Conservation (phyloP, 441 rosid genomes). For the Flueggea neowawraea region DNA sequence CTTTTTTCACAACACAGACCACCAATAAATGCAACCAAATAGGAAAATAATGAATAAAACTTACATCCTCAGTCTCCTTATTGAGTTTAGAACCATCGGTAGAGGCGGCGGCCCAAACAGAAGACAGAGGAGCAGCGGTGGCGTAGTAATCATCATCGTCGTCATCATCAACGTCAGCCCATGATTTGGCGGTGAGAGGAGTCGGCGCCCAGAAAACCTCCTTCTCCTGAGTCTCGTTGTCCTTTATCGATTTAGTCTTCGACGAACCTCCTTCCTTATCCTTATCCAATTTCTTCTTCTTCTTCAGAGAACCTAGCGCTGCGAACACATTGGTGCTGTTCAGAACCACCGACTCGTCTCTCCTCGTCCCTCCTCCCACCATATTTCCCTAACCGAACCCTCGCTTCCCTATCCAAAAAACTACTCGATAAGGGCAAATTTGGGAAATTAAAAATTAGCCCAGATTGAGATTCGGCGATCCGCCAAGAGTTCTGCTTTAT, state of each 20-base stretch:
- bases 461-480: too few relatives aligned
- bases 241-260: slow-evolving; percentile 30
- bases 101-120: slow-evolving; percentile 42
- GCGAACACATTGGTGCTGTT: slow-evolving; percentile 77
- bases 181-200: slow-evolving; percentile 56
- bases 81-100: slow-evolving; percentile 21
- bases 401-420: too few relatives aligned
- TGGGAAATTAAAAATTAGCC: too few relatives aligned
- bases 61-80: slow-evolving; percentile 27
- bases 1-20: too few relatives aligned
- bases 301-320: slow-evolving; percentile 70
- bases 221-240: slow-evolving; percentile 31
- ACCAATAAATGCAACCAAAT: not conserved
- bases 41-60: not conserved
- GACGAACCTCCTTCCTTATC: slow-evolving; percentile 31
- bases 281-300: slow-evolving; percentile 75
- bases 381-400: slow-evolving; percentile 5
- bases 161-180: slow-evolving; percentile 83
- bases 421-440: too few relatives aligned
- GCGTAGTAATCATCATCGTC: slow-evolving; percentile 86
- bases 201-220: slow-evolving; percentile 73
- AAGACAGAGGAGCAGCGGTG: slow-evolving; percentile 52
- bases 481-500: too few relatives aligned
- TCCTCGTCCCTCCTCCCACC: slow-evolving; percentile 64
- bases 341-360: slow-evolving; percentile 57